A percentile compares a stretch with the other conserved stretches of the same genome.
These are phyloP conservation scores for Sarcomyxa edulis DNA, from an alignment of 768 basidiomycete genomes.

Conservation along the genomic window DNA sequence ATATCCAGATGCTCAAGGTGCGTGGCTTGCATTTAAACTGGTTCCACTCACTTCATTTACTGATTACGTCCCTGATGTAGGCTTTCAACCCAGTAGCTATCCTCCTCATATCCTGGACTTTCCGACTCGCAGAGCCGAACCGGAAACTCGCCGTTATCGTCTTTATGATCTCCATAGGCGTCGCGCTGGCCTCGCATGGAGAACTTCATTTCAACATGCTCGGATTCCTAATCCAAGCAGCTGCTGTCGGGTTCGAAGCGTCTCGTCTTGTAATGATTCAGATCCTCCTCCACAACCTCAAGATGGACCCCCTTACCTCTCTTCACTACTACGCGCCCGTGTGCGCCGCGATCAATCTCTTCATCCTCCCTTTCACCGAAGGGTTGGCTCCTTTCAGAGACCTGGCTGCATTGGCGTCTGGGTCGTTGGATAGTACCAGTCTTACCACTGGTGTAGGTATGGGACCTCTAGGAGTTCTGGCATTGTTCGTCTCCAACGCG, in stretches of 20 bases:
- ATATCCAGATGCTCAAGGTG: slow-evolving; percentile 97
- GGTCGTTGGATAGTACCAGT: too few species aligned
- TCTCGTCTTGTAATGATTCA: slow-evolving; percentile 96
- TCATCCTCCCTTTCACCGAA: slow-evolving; percentile 88
- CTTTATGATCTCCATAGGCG: slow-evolving; percentile 85
- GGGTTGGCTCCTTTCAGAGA: slow-evolving; percentile 83
- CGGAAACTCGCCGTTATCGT: slow-evolving; percentile 79
- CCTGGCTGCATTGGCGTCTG: slow-evolving; percentile 20
- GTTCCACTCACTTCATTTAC: not conserved
- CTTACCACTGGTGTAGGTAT: too few species aligned
- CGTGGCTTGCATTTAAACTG: slow-evolving; percentile 8
- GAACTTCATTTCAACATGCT: slow-evolving; percentile 81
- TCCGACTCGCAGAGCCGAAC: slow-evolving; percentile 85
- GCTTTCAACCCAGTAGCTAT: slow-evolving; percentile 90
- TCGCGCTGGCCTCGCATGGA: slow-evolving; percentile 85
- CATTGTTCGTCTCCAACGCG: slow-evolving; percentile 78
- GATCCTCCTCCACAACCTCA: slow-evolving; percentile 87
- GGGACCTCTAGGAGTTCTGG: slow-evolving; percentile 67
- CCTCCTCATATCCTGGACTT: slow-evolving; percentile 88
- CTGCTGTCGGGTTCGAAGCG: slow-evolving; percentile 91
- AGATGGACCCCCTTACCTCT: slow-evolving; percentile 96
- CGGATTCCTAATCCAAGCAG: slow-evolving; percentile 85
- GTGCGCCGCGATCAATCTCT: slow-evolving; percentile 84
- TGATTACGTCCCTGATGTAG: slow-evolving; percentile 32
- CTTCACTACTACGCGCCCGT: slow-evolving; percentile 96